Percentiles rank a stretch among this genome's conserved stretches.
Evolutionary conservation across 495 filamentous ascomycete genomes (phyloP).

Genomic region (Pyrenopolyporus hunteri): DNA sequence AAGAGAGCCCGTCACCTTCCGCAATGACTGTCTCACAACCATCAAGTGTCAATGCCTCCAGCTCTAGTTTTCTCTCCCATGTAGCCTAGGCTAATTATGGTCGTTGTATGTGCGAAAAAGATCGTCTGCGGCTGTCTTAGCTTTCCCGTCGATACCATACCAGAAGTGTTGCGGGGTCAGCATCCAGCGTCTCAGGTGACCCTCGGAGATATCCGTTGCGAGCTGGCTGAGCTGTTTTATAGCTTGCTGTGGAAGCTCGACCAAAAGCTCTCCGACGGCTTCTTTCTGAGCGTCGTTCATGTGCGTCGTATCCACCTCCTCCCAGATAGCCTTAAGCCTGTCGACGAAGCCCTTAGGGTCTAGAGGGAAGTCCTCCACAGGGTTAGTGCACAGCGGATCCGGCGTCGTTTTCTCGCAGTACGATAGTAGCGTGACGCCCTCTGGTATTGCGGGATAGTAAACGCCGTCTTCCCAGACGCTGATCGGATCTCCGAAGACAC

Average conservation of each 20-base stretch:
- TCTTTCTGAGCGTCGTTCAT: slow-evolving; percentile 34
- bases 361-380: slow-evolving; percentile 20
- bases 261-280: slow-evolving; percentile 14
- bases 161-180: slow-evolving; percentile 39
- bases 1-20: too few relatives aligned
- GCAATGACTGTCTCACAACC: too few relatives aligned
- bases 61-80: neutral
- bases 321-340: slow-evolving; percentile 26
- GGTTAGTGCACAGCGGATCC: slow-evolving; percentile 28
- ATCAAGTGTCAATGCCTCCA: too few relatives aligned
- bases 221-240: slow-evolving; percentile 17
- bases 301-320: slow-evolving; percentile 22
- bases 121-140: slow-evolving; percentile 22
- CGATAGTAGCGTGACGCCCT: slow-evolving; percentile 8
- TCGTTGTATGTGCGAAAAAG: slow-evolving; percentile 22
- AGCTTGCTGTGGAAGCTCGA: slow-evolving; percentile 32
- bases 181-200: slow-evolving; percentile 35
- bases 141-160: slow-evolving; percentile 34
- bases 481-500: slow-evolving; percentile 32
- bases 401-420: slow-evolving; percentile 33
- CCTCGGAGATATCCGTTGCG: slow-evolving; percentile 20
- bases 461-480: slow-evolving; percentile 31
- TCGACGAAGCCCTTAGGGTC: slow-evolving; percentile 10
- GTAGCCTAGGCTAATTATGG: neutral
- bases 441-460: slow-evolving; percentile 19